Evolutionary conservation across 805 yeast species (phyloP), one percentile per base, ranked within the genome.

Genomic region (Barnettozyma populi): DNA sequence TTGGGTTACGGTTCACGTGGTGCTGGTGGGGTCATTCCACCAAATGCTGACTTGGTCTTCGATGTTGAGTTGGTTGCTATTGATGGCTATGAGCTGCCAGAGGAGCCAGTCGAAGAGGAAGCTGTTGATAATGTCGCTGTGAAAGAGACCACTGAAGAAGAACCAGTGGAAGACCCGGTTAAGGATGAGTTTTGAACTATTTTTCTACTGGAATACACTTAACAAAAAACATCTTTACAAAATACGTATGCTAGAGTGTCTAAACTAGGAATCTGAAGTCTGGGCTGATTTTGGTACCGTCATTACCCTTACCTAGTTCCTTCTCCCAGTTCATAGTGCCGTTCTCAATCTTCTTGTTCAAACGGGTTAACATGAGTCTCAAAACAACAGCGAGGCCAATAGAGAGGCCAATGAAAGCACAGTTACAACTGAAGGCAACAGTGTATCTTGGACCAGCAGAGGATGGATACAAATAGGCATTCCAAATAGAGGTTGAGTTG

Each of bases 1-100:
- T 65, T 88, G 55, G 97, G 79, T 7, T 90, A 90, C 57, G 97
- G 97, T 45, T 66, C 69, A 25, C 63, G 81, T 47, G 95, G 90
- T 43, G 81, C 87, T 45, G 89, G 89, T 35, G 84, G 83, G 42
- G 82, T 78, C 46, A 84, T 84, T 62, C 96, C 96, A 9, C 82
- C 87, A 7, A 78, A 79, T 55, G 81, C 97, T 7, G 86, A 85
- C 41, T 72, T 90, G 61, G 72, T 75, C 32, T 86, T 86, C 61
- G 75, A 72, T 25, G 75, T 86, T 43, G 89, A 85, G 63, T 70
- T 86, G 57, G 79, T 84, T 38, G 77, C 69, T 25, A 77, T 84
- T 54, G 68, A 65, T 25, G 76, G 75, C 18, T 57, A 60, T 42
- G 52, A 55, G 19, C 4, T 41, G 36, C 44, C 37, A 31, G 44